Percentiles rank a stretch among this genome's conserved stretches.
phyloP scores from a whole-genome alignment of 2,329 filamentous ascomycete species.

The Claviceps capensis region DNA sequence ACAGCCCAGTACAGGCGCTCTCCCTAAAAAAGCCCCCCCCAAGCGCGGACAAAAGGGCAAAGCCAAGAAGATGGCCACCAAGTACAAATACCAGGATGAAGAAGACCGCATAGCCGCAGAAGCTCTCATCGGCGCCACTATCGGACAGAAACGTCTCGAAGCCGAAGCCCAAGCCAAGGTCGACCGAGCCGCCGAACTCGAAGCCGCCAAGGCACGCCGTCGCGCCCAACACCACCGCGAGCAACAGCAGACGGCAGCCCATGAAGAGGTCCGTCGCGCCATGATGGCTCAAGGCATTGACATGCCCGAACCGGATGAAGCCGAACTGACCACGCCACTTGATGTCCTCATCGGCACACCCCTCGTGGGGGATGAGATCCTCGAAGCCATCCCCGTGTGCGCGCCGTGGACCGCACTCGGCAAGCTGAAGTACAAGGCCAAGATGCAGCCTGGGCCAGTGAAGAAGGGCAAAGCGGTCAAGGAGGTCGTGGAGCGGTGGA shows the following conservation, averaged over 20 bases:
- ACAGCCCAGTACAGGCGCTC: neutral
- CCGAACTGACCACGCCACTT: constrained; percentile 39
- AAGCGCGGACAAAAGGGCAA: constrained; percentile 71
- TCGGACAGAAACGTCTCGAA: constrained; percentile 52
- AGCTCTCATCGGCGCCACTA: constrained; percentile 66
- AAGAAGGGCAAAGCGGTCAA: constrained; percentile 94
- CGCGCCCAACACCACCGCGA: constrained; percentile 67
- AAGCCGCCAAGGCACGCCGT: constrained; percentile 59
- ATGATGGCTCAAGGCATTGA: constrained; percentile 48
- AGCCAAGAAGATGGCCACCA: constrained; percentile 73
- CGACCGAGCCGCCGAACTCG: constrained; percentile 52
- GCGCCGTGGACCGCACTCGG: constrained; percentile 50
- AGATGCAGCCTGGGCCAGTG: constrained; percentile 74
- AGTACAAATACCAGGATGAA: constrained; percentile 90
- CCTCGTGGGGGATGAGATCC: constrained; percentile 67
- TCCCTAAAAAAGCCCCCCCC: constrained; percentile 27
- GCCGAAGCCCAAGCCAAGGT: constrained; percentile 56
- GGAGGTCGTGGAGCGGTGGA: constrained; percentile 78
- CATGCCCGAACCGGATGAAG: constrained; percentile 44
- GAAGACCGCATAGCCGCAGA: constrained; percentile 80
- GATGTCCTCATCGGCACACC: constrained; percentile 68
- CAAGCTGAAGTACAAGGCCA: constrained; percentile 83
- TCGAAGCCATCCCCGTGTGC: constrained; percentile 51
- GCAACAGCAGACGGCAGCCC: constrained; percentile 60
- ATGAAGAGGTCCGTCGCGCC: constrained; percentile 54